Conservation (phyloP, 2,329 filamentous ascomycete genomes). For the Drechslerella dactyloides region DNA sequence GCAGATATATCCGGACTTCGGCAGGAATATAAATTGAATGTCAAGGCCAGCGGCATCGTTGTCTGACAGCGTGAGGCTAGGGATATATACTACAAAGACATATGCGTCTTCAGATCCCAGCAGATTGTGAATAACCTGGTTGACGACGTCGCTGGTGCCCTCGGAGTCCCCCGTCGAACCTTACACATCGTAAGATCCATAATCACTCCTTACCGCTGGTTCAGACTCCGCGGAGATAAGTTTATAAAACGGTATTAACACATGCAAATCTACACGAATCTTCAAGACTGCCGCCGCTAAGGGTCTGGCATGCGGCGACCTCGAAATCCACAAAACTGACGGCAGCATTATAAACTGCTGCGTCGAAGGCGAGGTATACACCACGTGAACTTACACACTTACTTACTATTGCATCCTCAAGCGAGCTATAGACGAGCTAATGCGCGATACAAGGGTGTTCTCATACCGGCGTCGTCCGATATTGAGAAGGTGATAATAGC, state of each 20-base stretch:
- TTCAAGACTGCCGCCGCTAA: constrained; percentile 74
- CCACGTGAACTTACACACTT: background rate
- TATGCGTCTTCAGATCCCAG: constrained; percentile 74
- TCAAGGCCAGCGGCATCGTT: background rate
- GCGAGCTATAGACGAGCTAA: constrained; percentile 20
- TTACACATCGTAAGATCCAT: constrained; percentile 70
- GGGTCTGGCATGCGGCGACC: constrained; percentile 70
- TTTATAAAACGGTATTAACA: background rate
- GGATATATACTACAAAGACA: constrained; percentile 80
- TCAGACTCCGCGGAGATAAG: background rate
- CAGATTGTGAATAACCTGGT: constrained; percentile 72
- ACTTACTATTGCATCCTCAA: constrained; percentile 53
- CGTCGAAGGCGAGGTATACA: constrained; percentile 54
- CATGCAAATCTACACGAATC: constrained; percentile 11
- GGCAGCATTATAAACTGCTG: constrained; percentile 59
- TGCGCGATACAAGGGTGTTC: constrained; percentile 63
- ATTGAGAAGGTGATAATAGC: constrained; percentile 64
- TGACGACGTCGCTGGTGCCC: constrained; percentile 74
- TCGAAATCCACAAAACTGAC: constrained; percentile 62
- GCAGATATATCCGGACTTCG: background rate
- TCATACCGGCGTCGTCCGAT: constrained; percentile 66
- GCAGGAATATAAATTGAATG: background rate
- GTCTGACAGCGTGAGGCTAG: constrained; percentile 59
- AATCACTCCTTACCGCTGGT: background rate
- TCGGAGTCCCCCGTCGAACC: constrained; percentile 68